Conservation (phyloP, 2,329 filamentous ascomycete genomes). For the Bipolaris gigantea region DNA sequence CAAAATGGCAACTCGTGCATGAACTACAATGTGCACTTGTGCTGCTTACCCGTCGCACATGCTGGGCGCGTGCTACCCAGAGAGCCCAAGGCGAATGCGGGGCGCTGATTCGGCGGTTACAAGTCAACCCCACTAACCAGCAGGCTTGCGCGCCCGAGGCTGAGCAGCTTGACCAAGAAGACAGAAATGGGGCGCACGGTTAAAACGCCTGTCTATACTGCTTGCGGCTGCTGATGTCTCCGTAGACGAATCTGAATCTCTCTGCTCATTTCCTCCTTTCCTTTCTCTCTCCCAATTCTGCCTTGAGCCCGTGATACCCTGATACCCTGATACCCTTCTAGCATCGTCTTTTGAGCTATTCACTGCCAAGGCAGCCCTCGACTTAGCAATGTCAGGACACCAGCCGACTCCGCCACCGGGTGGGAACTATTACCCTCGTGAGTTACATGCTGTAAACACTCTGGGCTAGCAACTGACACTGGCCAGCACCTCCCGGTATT, state of each 20-base stretch:
- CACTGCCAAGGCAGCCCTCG: background rate
- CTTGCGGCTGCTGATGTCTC: constrained; percentile 28
- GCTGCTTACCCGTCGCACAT: constrained; percentile 16
- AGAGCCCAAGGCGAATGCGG: constrained; percentile 8
- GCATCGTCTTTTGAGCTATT: background rate
- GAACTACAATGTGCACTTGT: background rate
- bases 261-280: background rate
- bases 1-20: constrained; percentile 1
- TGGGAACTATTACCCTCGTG: constrained; percentile 44
- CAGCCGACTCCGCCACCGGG: constrained; percentile 38
- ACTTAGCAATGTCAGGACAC: constrained; percentile 34
- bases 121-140: constrained; percentile 35
- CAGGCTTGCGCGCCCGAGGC: constrained; percentile 36
- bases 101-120: constrained; percentile 33
- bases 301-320: background rate
- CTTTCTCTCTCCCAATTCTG: background rate
- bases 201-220: constrained; percentile 13
- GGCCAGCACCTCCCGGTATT: constrained; percentile 39
- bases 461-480: constrained; percentile 14
- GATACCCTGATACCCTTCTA: background rate
- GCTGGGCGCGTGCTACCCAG: constrained; percentile 14
- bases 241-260: constrained; percentile 12
- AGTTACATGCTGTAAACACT: constrained; percentile 11
- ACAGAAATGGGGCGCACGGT: constrained; percentile 20
- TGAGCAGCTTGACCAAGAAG: constrained; percentile 35